Evolutionary conservation across 257 asterid species (phyloP).

Genomic region (Rauvolfia tetraphylla): DNA sequence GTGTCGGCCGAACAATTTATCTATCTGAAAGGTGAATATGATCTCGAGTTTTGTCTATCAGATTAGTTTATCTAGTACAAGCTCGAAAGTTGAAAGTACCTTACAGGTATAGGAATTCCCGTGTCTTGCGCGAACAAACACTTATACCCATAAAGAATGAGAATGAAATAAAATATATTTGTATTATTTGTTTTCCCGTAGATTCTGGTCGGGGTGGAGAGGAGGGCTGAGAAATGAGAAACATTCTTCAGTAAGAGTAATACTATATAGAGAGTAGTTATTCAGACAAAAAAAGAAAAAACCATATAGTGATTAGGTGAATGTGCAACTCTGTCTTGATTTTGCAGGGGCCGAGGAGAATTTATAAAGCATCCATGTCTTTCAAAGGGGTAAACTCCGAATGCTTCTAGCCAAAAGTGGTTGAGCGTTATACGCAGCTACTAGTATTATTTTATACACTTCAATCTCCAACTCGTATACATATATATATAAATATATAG

Average conservation of each 20-base stretch:
- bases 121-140: background rate
- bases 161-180: background rate
- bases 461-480: background rate
- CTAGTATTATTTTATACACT: background rate
- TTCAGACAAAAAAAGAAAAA: no score
- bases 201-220: slow-evolving; percentile 1
- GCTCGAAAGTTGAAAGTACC: background rate
- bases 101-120: background rate
- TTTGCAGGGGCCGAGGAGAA: slow-evolving; percentile 19
- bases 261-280: no score
- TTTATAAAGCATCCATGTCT: slow-evolving; percentile 19
- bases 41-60: background rate
- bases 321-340: slow-evolving; percentile 17
- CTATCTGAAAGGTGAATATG: no score
- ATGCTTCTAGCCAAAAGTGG: slow-evolving; percentile 31
- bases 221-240: slow-evolving; percentile 1
- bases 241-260: slow-evolving; percentile 2
- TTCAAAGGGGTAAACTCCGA: slow-evolving; percentile 24
- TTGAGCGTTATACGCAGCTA: background rate
- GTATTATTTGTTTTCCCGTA: background rate
- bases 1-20: no score
- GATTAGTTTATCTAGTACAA: background rate
- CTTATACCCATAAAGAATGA: background rate
- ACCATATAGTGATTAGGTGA: background rate
- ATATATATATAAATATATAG: background rate